Base-by-base conservation (phyloP, 306 rosid species). In the Boehmeria nivea region DNA sequence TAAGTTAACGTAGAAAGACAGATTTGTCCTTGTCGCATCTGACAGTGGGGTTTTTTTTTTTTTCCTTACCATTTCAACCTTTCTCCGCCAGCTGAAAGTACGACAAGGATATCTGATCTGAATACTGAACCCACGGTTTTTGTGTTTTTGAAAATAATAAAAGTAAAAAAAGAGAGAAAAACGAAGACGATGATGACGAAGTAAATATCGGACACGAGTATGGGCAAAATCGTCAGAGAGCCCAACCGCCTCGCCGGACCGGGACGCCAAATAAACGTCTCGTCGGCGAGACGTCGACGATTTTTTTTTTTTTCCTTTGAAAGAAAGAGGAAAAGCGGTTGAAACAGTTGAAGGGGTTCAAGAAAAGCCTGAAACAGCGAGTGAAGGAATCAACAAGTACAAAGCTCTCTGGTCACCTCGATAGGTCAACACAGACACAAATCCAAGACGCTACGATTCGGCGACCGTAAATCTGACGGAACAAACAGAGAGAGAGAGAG, bases 141-240 rank as follows among this genome's bases (percentile, higher is more conserved):
- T 15, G 2, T 10, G 19, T 20, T n/a, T 23, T 4, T 44, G 7
- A 66, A n/a, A 17, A 36, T 6, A 17, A 16, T 16, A 17, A 27
- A 16, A 51, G 13, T 51, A 40, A n/a, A 40, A 40, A 54, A 24
- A 56, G 20, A 17, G 25, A 43, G 31, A 44, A 26, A 46, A 19
- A 26, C 12, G 43, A 20, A 22, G 24, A 47, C 61, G 16, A 46
- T 27, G 54, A 43, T 40, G 24, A 47, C 46, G 14, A 21, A 39
- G 58, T 15, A 46, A 46, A 46, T 6, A 46, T 38, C 43, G 31
- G 2, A 3, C 17, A 8, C 19, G 63, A 58, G 38, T 51, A 23
- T 61, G 76, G 83, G 69, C 38, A 67, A 74, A 71, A 67, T 21
- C 46, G 78, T 67, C 57, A 74, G 53, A 67, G 8, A 17, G 3